phyloP scores from a whole-genome alignment of 345 rosid genomes.

The Sonneratia caseolaris region DNA sequence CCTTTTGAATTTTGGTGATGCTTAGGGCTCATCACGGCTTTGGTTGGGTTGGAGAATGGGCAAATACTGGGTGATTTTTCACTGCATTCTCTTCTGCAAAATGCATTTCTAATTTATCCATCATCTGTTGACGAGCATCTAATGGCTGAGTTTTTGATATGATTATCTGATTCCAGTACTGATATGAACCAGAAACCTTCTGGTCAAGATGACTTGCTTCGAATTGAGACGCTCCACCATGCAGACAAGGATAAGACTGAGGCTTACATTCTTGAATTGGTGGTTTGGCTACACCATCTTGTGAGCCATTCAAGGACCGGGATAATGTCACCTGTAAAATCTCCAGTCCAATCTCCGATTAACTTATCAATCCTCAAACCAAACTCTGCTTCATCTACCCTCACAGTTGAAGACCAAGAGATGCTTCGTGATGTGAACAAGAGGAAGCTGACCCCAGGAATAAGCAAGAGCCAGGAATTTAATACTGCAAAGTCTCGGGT shows the following conservation, averaged over 20 bases:
- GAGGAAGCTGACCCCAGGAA: constrained; percentile 78
- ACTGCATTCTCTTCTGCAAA: neutral
- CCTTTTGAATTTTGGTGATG: constrained; percentile 14
- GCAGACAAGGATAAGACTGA: constrained; percentile 92
- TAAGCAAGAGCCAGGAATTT: constrained; percentile 95
- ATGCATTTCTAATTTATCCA: constrained; percentile 6
- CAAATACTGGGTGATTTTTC: constrained; percentile 74
- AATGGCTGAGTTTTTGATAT: neutral
- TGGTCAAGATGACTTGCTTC: constrained; percentile 68
- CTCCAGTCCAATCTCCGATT: constrained; percentile 76
- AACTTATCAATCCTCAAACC: constrained; percentile 29
- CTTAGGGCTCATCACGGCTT: constrained; percentile 96
- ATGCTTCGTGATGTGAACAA: constrained; percentile 87
- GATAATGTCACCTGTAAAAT: constrained; percentile 69
- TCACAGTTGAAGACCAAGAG: constrained; percentile 78
- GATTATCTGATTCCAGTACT: constrained; percentile 32
- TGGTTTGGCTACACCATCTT: constrained; percentile 90
- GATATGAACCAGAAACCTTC: constrained; percentile 60
- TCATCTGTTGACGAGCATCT: neutral
- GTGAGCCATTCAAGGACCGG: constrained; percentile 66
- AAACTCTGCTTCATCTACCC: constrained; percentile 31
- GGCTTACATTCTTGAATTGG: constrained; percentile 61
- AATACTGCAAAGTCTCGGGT: constrained; percentile 51
- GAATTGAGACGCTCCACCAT: constrained; percentile 90
- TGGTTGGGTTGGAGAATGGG: constrained; percentile 99